Conservation (phyloP, 495 filamentous ascomycete genomes). For the Tetracladium setigerum region DNA sequence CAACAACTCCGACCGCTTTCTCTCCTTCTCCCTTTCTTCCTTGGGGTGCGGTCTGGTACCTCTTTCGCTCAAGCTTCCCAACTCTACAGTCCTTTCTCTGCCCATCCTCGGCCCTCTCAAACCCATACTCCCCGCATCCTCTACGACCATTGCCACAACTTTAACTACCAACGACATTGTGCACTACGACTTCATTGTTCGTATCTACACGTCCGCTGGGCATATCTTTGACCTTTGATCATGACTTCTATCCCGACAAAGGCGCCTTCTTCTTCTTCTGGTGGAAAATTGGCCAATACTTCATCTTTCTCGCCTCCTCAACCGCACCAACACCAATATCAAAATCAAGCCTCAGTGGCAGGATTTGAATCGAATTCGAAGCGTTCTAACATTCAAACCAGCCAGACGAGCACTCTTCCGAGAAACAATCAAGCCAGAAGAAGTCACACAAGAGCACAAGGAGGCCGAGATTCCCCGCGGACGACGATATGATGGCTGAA, state of each 20-base stretch:
- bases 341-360: constrained; percentile 22
- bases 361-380: constrained; percentile 53
- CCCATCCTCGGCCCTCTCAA: too few species aligned
- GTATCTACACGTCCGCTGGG: constrained; percentile 1
- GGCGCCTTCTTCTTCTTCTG: constrained; percentile 15
- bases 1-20: too few species aligned
- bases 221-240: constrained; percentile 4
- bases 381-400: constrained; percentile 51
- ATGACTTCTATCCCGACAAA: constrained; percentile 23
- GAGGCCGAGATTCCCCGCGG: constrained; percentile 33
- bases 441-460: constrained; percentile 62
- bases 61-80: too few species aligned
- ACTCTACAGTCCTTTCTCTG: too few species aligned
- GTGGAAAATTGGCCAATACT: constrained; percentile 18
- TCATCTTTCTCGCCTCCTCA: constrained; percentile 15
- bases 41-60: too few species aligned
- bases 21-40: too few species aligned
- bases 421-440: constrained; percentile 68
- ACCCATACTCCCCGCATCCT: too few species aligned
- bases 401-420: constrained; percentile 43
- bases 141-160: too few species aligned
- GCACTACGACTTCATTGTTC: constrained; percentile 4
- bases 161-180: too few species aligned
- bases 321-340: constrained; percentile 21
- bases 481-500: constrained; percentile 80